Base-by-base conservation (phyloP, 192 early-diverging fungal genomes). In the Pilaira anomala region DNA sequence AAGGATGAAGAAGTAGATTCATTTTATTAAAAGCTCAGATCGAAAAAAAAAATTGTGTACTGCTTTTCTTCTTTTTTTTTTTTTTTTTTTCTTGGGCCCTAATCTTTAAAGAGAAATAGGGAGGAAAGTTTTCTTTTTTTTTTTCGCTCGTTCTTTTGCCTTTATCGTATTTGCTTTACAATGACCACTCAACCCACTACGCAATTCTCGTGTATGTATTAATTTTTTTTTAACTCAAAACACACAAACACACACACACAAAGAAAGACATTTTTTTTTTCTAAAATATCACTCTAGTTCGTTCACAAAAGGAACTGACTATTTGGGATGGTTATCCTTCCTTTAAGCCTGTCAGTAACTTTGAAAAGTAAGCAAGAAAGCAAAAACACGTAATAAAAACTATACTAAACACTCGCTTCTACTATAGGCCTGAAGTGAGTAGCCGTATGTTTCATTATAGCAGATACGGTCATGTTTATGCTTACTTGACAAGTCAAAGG, bases 361-460 rank as follows among this genome's bases (percentile, higher is more conserved):
- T 83, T 57, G 60, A 78, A 73, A 80, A 81, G 83, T 84, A 49
- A 62, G 2, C 3, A n/a, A 53, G 1, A 18, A 56, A 53, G 18
- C 19, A 22, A 13, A 25, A 2, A 45, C 13, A 1, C 45, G 28
- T 46, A 25, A 36, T 11, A 49, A 13, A 45, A 33, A 36, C 8
- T 18, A 16, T 16, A 26, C 14, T 60, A 41, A 12, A 22, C 21
- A 28, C 12, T 62, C 21, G 45, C 62, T 48, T 50, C 28, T 26
- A 58, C 42, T 16, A 41, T 52, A 79, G 75, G 58, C 75, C 78
- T 30, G 55, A 66, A 54, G 72, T 72, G 52, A 75, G 76, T 60
- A 72, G 77, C 28, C 81, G 83, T 61, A 73, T 72, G 28, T 78
- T 86, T 46, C 82, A 81, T 41, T 94, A 92, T 76, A 91, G 88